Conservation (phyloP, 495 filamentous ascomycete genomes). For the Lasiosphaeriaceae sp. region DNA sequence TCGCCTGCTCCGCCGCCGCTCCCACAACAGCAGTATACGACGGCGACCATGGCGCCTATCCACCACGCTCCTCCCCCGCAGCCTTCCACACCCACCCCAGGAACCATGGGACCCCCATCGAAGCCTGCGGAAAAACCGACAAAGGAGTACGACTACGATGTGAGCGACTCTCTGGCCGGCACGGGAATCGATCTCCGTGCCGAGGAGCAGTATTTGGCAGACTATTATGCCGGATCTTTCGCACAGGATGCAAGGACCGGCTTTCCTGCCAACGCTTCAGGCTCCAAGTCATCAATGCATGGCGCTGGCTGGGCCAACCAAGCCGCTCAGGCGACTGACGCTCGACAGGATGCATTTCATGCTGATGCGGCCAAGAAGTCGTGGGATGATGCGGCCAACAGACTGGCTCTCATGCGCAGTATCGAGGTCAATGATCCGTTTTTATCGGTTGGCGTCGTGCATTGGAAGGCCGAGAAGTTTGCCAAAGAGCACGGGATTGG, state of each 20-base stretch:
- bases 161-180: constrained; percentile 71
- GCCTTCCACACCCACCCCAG: constrained; percentile 21
- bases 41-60: constrained; percentile 34
- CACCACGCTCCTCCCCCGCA: constrained; percentile 14
- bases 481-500: constrained; percentile 55
- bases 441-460: constrained; percentile 39
- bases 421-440: constrained; percentile 43
- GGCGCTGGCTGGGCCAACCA: constrained; percentile 58
- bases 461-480: constrained; percentile 53
- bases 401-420: constrained; percentile 38
- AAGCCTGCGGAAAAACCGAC: constrained; percentile 64
- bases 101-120: constrained; percentile 76
- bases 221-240: constrained; percentile 45
- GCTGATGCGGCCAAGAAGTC: constrained; percentile 41
- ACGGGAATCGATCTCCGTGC: constrained; percentile 80
- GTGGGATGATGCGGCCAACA: constrained; percentile 44
- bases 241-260: constrained; percentile 36
- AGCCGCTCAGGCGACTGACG: constrained; percentile 42
- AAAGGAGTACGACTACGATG: constrained; percentile 62
- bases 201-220: constrained; percentile 71
- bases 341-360: constrained; percentile 49
- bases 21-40: constrained; percentile 31
- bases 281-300: constrained; percentile 48
- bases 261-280: constrained; percentile 47
- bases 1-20: constrained; percentile 8